phyloP scores from a whole-genome alignment of 192 early-diverging fungal species.

The Cladochytrium replicatum region DNA sequence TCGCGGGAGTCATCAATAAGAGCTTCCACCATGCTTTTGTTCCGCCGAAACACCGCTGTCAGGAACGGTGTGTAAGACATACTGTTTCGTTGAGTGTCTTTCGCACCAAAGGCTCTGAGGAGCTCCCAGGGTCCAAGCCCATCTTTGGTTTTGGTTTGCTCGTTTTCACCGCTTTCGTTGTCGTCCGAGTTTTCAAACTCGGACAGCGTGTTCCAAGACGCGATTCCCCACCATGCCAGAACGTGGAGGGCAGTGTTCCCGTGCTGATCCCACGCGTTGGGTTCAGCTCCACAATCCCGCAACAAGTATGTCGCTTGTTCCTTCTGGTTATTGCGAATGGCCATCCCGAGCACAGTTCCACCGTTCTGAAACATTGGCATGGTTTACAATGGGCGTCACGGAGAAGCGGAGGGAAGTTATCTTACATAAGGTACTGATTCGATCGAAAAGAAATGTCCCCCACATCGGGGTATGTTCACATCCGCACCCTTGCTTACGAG shows the following conservation, averaged over 20 bases:
- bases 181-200: neutral
- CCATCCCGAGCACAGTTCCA: neutral
- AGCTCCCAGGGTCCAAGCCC: no score
- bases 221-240: neutral
- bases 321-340: neutral
- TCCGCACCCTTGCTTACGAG: neutral
- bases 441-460: neutral
- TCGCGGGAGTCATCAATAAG: neutral
- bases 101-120: neutral
- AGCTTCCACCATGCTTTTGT: no score
- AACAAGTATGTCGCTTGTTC: neutral
- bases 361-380: neutral
- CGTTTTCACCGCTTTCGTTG: no score
- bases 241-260: neutral
- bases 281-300: neutral
- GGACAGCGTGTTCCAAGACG: neutral
- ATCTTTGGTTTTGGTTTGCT: no score
- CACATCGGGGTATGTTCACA: neutral
- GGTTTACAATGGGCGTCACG: neutral
- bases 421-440: neutral
- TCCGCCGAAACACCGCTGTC: neutral
- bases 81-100: neutral
- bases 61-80: neutral
- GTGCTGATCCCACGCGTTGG: neutral
- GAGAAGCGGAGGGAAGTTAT: neutral